These are phyloP conservation scores for Dactylellina leptospora DNA, from an alignment of 2,329 filamentous ascomycete species.

Conservation along the genomic window DNA sequence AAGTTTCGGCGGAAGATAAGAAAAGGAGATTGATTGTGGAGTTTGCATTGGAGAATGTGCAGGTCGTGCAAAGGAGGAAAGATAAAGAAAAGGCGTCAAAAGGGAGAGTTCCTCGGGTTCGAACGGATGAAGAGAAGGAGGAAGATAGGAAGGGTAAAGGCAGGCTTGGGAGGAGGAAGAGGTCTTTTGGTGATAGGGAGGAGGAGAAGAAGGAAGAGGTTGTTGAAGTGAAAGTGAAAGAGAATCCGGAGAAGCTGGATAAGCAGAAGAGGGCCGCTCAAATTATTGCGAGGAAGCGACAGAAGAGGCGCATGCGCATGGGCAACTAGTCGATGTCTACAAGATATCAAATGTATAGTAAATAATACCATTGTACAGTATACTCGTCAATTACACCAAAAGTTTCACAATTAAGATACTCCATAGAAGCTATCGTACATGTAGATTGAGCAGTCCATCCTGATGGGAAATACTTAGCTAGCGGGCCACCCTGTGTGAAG, in stretches of 20 bases:
- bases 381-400: no score
- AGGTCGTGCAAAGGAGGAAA: constrained; percentile 83
- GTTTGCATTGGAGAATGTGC: constrained; percentile 97
- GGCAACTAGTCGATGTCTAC: no score
- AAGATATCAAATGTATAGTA: no score
- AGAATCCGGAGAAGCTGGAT: constrained; percentile 51
- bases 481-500: no score
- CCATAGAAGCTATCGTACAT: no score
- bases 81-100: constrained; percentile 69
- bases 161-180: constrained; percentile 54
- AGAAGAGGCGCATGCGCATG: constrained; percentile 44
- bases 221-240: constrained; percentile 36
- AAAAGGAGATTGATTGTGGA: constrained; percentile 92
- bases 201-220: constrained; percentile 56
- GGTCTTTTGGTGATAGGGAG: constrained; percentile 55
- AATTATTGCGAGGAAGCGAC: constrained; percentile 57
- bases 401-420: no score
- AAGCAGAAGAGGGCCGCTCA: constrained; percentile 54
- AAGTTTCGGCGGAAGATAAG: constrained; percentile 68
- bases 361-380: constrained; percentile 1
- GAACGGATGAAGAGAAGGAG: constrained; percentile 38
- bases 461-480: no score
- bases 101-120: constrained; percentile 46
- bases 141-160: constrained; percentile 22
- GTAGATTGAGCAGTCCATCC: no score